These are phyloP conservation scores for Pistacia atlantica DNA, from an alignment of 345 rosid genomes.

Conservation along the genomic window DNA sequence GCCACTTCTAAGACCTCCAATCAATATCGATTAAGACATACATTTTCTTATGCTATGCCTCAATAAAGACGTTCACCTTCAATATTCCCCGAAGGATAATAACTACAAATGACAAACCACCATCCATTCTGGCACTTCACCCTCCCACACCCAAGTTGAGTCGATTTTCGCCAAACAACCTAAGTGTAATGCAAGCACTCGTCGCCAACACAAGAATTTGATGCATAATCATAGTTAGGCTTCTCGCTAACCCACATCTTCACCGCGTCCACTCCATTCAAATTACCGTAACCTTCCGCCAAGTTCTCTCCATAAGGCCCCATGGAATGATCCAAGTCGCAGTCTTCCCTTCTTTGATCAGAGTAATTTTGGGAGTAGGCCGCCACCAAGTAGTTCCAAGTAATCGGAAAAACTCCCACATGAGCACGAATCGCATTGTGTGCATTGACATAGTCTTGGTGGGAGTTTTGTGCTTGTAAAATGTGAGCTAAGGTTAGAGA, in stretches of 20 bases:
- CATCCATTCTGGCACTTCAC: slow-evolving; percentile 29
- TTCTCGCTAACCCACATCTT: slow-evolving; percentile 34
- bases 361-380: slow-evolving; percentile 26
- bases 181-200: slow-evolving; percentile 39
- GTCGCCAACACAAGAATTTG: slow-evolving; percentile 15
- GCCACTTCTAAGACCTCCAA: neutral
- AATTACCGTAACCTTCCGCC: slow-evolving; percentile 19
- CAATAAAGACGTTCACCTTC: slow-evolving; percentile 24
- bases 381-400: slow-evolving; percentile 25
- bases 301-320: slow-evolving; percentile 39
- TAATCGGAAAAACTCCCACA: slow-evolving; percentile 21
- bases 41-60: neutral
- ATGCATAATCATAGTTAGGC: slow-evolving; percentile 21
- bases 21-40: neutral
- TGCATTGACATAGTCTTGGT: slow-evolving; percentile 21
- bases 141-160: slow-evolving; percentile 27
- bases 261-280: slow-evolving; percentile 19
- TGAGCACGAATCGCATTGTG: slow-evolving; percentile 22
- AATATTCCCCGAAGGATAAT: slow-evolving; percentile 23
- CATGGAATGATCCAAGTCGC: slow-evolving; percentile 27
- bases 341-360: neutral
- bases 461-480: neutral
- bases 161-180: slow-evolving; percentile 27
- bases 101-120: slow-evolving; percentile 25
- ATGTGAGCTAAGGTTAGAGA: neutral